Evolutionary conservation across 2,329 filamentous ascomycete genomes (phyloP).

Genomic region (Ophiocordyceps sinensis): DNA sequence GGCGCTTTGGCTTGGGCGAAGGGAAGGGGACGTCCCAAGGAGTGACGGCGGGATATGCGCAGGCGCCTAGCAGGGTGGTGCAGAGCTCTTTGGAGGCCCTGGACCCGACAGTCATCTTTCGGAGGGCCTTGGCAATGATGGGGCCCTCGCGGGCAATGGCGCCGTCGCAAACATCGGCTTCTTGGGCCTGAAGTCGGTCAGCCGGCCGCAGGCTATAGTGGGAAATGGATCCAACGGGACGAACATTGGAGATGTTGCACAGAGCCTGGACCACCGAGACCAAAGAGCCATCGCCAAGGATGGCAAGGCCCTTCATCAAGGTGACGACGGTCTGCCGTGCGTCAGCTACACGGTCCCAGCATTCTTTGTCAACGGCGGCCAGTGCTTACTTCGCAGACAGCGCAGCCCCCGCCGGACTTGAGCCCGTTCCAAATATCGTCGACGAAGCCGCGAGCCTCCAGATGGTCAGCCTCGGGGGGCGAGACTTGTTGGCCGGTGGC

Average conservation of each 20-base stretch:
- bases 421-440: constrained; percentile 12
- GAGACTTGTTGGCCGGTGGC: not conserved
- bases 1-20: constrained; percentile 19
- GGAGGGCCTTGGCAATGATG: constrained; percentile 33
- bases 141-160: constrained; percentile 36
- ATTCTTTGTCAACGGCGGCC: not conserved
- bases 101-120: constrained; percentile 31
- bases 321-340: constrained; percentile 9
- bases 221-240: not conserved
- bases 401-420: constrained; percentile 10
- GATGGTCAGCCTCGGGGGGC: not conserved
- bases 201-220: too few relatives aligned
- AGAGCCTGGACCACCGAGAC: constrained; percentile 15
- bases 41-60: constrained; percentile 30
- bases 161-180: constrained; percentile 40
- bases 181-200: constrained; percentile 23
- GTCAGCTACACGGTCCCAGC: not conserved
- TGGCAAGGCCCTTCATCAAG: constrained; percentile 27
- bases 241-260: constrained; percentile 19
- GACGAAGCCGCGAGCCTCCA: constrained; percentile 1
- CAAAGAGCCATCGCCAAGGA: constrained; percentile 26
- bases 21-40: constrained; percentile 29
- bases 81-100: constrained; percentile 37
- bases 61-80: constrained; percentile 37
- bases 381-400: constrained; percentile 11